A percentile compares a stretch with the other conserved stretches of the same genome.
phyloP scores from a whole-genome alignment of 352 stramenopile genomes.

The Hyphochytrium catenoides region DNA sequence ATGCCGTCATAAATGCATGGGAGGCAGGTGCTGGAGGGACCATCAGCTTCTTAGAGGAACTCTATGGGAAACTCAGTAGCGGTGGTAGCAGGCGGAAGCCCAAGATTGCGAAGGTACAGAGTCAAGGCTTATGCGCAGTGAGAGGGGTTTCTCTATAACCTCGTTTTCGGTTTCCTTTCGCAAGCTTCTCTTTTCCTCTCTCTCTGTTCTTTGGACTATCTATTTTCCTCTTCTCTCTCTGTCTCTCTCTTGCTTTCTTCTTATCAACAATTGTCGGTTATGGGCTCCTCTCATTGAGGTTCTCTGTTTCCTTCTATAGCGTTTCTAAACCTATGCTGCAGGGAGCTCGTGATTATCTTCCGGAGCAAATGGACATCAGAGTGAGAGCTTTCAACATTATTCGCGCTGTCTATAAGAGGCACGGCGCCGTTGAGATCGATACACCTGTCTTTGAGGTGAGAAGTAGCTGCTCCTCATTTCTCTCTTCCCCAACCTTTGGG shows the following conservation, averaged over 20 bases:
- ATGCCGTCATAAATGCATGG: slow-evolving; percentile 22
- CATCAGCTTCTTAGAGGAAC: slow-evolving; percentile 25
- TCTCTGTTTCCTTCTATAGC: slow-evolving; percentile 7
- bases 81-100: slow-evolving; percentile 45
- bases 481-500: too few species aligned
- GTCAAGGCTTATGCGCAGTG: too few species aligned
- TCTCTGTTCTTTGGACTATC: too few species aligned
- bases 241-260: too few species aligned
- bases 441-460: slow-evolving; percentile 98
- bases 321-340: slow-evolving; percentile 34
- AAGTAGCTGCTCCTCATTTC: too few species aligned
- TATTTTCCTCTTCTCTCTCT: too few species aligned
- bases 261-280: too few species aligned
- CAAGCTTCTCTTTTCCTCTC: too few species aligned
- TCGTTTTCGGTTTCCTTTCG: too few species aligned
- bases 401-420: slow-evolving; percentile 87
- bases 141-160: too few species aligned
- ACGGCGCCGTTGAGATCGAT: slow-evolving; percentile 92
- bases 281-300: too few species aligned
- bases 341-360: slow-evolving; percentile 84
- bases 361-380: slow-evolving; percentile 86
- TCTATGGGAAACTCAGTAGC: slow-evolving; percentile 26
- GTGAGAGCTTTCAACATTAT: slow-evolving; percentile 93
- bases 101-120: slow-evolving; percentile 62
- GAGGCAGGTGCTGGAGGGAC: slow-evolving; percentile 22